Evolutionary conservation across 257 asterid species (phyloP).

Genomic region (Osmanthus fragrans): DNA sequence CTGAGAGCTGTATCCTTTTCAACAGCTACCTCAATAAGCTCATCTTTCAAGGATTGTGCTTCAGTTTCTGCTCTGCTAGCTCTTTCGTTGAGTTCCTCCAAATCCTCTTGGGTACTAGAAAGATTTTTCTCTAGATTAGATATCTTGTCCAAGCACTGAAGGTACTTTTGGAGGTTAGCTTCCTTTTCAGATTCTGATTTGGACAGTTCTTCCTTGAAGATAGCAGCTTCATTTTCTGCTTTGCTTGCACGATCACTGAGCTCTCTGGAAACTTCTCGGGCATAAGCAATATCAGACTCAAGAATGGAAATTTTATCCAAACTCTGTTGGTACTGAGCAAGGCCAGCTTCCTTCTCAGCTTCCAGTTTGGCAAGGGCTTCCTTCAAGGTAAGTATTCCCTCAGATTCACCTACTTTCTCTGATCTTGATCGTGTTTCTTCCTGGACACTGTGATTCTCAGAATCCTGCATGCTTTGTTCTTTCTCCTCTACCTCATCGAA

Average conservation of each 20-base stretch:
- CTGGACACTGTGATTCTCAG: slow-evolving; percentile 30
- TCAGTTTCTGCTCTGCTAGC: slow-evolving; percentile 57
- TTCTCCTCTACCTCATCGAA: slow-evolving; percentile 63
- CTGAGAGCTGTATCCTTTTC: slow-evolving; percentile 83
- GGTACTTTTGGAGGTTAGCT: slow-evolving; percentile 68
- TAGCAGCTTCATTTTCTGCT: slow-evolving; percentile 76
- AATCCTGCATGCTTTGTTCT: slow-evolving; percentile 27
- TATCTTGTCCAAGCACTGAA: slow-evolving; percentile 59
- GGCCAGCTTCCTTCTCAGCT: slow-evolving; percentile 87
- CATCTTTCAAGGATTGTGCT: slow-evolving; percentile 49
- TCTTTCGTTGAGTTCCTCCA: slow-evolving; percentile 48
- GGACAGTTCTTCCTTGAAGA: slow-evolving; percentile 57
- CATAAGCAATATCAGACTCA: slow-evolving; percentile 61
- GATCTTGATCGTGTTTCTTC: slow-evolving; percentile 20
- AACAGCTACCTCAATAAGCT: slow-evolving; percentile 45
- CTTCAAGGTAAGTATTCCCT: slow-evolving; percentile 61
- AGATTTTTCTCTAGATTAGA: slow-evolving; percentile 56
- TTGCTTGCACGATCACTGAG: slow-evolving; percentile 64
- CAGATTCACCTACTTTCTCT: slow-evolving; percentile 41
- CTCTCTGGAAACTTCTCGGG: slow-evolving; percentile 57
- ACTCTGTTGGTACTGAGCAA: slow-evolving; percentile 61
- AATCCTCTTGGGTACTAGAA: slow-evolving; percentile 44
- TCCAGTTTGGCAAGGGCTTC: slow-evolving; percentile 73
- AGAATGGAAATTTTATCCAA: slow-evolving; percentile 64
- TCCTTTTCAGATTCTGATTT: slow-evolving; percentile 74